phyloP scores from a whole-genome alignment of 2,329 filamentous ascomycete species.

The Rhynchosporium graminicola region DNA sequence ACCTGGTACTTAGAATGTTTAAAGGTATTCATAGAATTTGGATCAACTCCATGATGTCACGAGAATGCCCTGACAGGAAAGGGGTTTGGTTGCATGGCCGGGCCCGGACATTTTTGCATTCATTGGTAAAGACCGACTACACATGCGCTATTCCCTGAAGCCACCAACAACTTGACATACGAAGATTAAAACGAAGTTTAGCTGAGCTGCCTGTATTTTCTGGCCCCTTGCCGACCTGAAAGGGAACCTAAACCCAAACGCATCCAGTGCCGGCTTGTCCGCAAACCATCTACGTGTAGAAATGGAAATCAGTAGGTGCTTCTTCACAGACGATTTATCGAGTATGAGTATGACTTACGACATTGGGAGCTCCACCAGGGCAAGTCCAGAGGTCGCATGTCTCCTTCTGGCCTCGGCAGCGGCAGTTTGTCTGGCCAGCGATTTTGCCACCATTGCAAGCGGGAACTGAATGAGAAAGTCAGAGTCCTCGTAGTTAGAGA shows the following conservation, averaged over 20 bases:
- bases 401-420: slow-evolving; percentile 17
- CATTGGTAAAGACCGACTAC: background rate
- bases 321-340: background rate
- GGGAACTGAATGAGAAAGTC: background rate
- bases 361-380: slow-evolving; percentile 10
- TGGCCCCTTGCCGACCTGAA: no score
- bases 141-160: background rate
- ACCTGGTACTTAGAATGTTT: no score
- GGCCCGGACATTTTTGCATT: background rate
- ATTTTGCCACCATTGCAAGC: slow-evolving; percentile 13
- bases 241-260: background rate
- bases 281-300: background rate
- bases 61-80: background rate
- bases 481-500: background rate
- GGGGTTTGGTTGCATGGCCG: background rate
- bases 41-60: background rate
- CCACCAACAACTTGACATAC: no score
- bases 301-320: background rate
- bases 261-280: slow-evolving; percentile 7
- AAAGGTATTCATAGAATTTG: no score
- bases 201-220: no score
- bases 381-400: slow-evolving; percentile 14
- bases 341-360: background rate
- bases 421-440: slow-evolving; percentile 13
- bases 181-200: background rate